Percentiles rank a stretch among this genome's conserved stretches.
Conservation (phyloP, 2,329 filamentous ascomycete genomes). For the Fusarium sp. region DNA sequence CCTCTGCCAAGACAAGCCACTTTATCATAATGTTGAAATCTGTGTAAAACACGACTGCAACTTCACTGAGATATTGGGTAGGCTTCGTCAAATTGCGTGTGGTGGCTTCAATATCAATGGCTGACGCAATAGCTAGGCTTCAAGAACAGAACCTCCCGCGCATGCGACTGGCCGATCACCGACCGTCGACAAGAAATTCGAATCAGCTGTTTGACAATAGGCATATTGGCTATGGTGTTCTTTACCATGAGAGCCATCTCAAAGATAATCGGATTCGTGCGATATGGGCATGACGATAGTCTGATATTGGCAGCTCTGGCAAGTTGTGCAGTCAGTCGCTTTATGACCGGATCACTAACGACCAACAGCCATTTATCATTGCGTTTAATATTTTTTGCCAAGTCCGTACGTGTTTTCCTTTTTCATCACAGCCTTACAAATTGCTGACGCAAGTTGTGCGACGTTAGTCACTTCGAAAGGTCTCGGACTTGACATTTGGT, state of each 20-base stretch:
- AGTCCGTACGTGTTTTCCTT: not conserved
- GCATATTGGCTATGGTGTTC: not conserved
- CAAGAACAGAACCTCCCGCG: not conserved
- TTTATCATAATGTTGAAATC: not conserved
- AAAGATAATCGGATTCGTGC: not conserved
- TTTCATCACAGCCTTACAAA: fast-evolving
- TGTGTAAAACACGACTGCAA: not conserved
- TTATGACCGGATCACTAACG: not conserved
- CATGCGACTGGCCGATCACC: not conserved
- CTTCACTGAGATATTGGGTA: not conserved
- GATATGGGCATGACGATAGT: slow-evolving; percentile 2
- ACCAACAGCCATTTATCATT: not conserved
- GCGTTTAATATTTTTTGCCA: not conserved
- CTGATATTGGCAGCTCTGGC: not conserved
- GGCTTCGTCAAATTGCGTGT: fast-evolving
- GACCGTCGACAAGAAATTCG: not conserved
- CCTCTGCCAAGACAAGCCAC: not conserved
- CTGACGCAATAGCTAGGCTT: not conserved
- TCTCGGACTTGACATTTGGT: not conserved
- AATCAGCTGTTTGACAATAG: not conserved
- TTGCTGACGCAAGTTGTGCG: not conserved
- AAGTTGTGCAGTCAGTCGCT: fast-evolving
- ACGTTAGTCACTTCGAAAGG: not conserved
- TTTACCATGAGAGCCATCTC: not conserved
- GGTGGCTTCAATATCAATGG: not conserved